Percentiles rank a stretch among this genome's conserved stretches.
Evolutionary conservation across 805 yeast genomes (phyloP).

Genomic region (Monosporozyma servazzii): DNA sequence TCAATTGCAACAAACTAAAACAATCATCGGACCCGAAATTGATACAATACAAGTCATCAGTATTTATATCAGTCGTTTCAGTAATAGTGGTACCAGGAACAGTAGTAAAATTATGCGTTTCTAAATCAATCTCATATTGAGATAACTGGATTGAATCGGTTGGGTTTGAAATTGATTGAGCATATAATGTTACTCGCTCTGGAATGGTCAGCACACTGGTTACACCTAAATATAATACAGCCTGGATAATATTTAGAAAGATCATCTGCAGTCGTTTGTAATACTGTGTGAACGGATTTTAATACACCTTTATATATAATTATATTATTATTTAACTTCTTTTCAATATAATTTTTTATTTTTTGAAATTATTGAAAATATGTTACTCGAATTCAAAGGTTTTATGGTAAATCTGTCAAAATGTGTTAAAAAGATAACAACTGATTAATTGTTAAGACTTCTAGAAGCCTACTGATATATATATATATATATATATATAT

Average conservation of each 20-base stretch:
- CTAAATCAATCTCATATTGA: background rate
- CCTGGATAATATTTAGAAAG: background rate
- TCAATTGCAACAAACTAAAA: slow-evolving; percentile 18
- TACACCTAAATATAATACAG: background rate
- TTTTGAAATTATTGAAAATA: background rate
- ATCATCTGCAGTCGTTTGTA: background rate
- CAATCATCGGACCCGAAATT: slow-evolving; percentile 15
- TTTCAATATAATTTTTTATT: background rate
- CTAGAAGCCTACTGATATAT: too few relatives aligned
- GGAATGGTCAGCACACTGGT: background rate
- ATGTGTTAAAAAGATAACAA: too few relatives aligned
- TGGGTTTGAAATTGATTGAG: background rate
- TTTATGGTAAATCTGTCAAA: too few relatives aligned
- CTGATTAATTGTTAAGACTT: too few relatives aligned
- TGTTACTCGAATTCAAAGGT: too few relatives aligned
- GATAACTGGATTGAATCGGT: background rate
- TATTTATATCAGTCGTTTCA: background rate
- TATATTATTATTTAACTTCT: too few relatives aligned
- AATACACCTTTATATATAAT: too few relatives aligned
- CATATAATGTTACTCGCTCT: background rate
- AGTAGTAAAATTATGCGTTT: background rate
- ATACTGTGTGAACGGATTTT: background rate
- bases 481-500: background rate
- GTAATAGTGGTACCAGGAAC: background rate
- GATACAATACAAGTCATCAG: slow-evolving; percentile 14